Evolutionary conservation across 2,329 filamentous ascomycete species (phyloP).

Genomic region (Sporothrix brasiliensis): DNA sequence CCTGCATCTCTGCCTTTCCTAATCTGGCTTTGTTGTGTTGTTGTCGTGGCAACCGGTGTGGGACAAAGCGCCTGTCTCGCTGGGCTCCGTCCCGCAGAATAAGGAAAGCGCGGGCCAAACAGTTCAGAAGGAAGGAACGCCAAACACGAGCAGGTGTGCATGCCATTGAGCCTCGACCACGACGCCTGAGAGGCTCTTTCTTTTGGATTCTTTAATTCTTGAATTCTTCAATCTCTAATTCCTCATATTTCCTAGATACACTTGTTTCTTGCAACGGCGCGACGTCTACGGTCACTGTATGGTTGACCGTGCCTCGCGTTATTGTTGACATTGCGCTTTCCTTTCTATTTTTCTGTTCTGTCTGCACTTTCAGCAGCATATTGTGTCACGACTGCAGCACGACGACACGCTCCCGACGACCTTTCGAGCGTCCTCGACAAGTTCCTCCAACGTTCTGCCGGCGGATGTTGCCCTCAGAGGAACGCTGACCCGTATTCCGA

Average conservation of each 20-base stretch:
- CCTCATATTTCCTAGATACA: constrained; percentile 25
- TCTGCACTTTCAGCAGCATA: background rate
- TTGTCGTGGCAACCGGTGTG: constrained; percentile 35
- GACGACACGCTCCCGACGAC: background rate
- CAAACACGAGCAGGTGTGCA: constrained; percentile 30
- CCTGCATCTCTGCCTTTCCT: constrained; percentile 1
- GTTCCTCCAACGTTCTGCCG: constrained; percentile 20
- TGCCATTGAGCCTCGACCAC: constrained; percentile 30
- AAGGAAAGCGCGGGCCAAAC: constrained; percentile 12
- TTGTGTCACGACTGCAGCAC: constrained; percentile 20
- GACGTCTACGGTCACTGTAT: constrained; percentile 15
- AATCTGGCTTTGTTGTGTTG: constrained; percentile 29
- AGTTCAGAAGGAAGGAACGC: constrained; percentile 23
- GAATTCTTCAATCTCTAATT: constrained; percentile 12
- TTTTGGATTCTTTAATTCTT: background rate
- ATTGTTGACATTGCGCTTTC: background rate
- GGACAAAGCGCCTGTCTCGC: constrained; percentile 23
- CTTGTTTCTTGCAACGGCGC: constrained; percentile 25
- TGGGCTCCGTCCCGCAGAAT: constrained; percentile 8
- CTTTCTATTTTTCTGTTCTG: background rate
- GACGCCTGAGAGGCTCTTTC: constrained; percentile 25
- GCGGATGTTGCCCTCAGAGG: constrained; percentile 30
- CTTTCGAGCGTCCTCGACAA: constrained; percentile 1
- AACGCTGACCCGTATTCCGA: background rate
- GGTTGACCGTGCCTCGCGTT: background rate